A percentile compares a stretch with the other conserved stretches of the same genome.
Evolutionary conservation across 305 asterid genomes (phyloP).

Genomic region (Fraxinus dipetala): DNA sequence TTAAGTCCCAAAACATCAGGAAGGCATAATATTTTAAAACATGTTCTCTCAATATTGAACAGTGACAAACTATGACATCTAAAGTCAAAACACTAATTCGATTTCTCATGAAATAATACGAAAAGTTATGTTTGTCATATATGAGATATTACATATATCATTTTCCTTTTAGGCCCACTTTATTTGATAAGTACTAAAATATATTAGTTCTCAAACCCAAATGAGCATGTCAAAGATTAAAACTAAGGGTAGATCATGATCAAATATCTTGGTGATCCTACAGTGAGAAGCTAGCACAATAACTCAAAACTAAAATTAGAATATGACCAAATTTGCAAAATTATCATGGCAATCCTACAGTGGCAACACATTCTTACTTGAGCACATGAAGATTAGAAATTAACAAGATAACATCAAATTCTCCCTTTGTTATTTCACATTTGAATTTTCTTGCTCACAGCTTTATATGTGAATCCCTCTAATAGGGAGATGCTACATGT

Average conservation of each 20-base stretch:
- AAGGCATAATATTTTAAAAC: neutral
- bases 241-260: neutral
- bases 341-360: neutral
- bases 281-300: neutral
- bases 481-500: too few relatives aligned
- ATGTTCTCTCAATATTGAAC: neutral
- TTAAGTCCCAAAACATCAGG: neutral
- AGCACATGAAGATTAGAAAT: neutral
- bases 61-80: neutral
- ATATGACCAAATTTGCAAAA: neutral
- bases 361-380: neutral
- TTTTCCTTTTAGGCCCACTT: neutral
- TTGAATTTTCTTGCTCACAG: neutral
- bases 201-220: neutral
- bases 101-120: neutral
- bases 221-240: neutral
- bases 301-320: neutral
- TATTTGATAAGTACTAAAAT: neutral
- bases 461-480: neutral
- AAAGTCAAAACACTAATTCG: neutral
- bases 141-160: neutral
- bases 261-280: neutral
- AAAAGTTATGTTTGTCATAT: neutral
- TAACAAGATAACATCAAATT: neutral
- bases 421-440: neutral